Evolutionary conservation across 2,329 filamentous ascomycete genomes (phyloP), one percentile per base, ranked within the genome.

Genomic region (Dothideomycetidae sp.): DNA sequence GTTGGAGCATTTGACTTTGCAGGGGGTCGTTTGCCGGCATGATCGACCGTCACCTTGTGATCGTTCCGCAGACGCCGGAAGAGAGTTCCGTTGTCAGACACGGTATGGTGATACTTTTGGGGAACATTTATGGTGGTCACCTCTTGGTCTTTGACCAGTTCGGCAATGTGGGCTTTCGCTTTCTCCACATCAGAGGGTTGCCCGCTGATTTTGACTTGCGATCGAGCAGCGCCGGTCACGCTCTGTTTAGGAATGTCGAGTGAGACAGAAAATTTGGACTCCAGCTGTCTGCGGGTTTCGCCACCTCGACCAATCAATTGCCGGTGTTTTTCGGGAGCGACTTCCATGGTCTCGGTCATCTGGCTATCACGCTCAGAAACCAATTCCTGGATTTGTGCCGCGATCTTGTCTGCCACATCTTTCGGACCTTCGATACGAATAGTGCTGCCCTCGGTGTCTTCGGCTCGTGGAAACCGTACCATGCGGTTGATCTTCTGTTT

Each of bases 391-490:
- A 98, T 92, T 16, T 81, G 72, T 37, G 77, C 70, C 51, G 88
- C 68, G 49, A 98, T 92, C 62, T 83, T 92, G 50, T 93, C 80
- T 2, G 96, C 88, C 15, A 98, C 68, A 28, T 76, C 75, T 44
- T 74, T 76, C 33, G 80, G 78, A 18, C 90, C 90, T 60, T 94
- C 86, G 4, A 98, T 68, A 55, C 80, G 86, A 59, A 98, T 93
- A 16, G 71, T 72, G 36, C 31, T 38, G 39, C 53, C 54, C 31
- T 81, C 84, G 42, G 81, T 78, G 36, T 78, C 73, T 41, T 93
- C 86, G 46, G 82, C 78, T 56, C 86, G 85, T 40, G 90, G 90
- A 67, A 98, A 96, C 57, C 88, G 85, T 42, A 98, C 84, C 50
- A 88, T 84, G 45, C 88, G 81, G 36, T 85, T 82, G 49, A 90